These are phyloP conservation scores for Fusarium tanahbumbuense DNA, from an alignment of 2,329 filamentous ascomycete species.

Conservation along the genomic window DNA sequence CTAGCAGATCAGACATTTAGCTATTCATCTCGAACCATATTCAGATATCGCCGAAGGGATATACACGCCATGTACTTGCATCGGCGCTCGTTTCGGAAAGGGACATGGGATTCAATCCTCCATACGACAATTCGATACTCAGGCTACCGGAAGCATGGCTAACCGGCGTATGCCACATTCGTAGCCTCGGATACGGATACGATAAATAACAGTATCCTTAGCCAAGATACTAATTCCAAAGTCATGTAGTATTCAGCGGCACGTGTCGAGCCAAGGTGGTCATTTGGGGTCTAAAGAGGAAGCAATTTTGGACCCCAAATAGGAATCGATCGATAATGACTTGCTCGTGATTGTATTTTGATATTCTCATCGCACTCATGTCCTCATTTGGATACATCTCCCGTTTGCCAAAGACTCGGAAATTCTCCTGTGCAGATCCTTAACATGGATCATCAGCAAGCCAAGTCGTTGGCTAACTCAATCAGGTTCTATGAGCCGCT, in stretches of 20 bases:
- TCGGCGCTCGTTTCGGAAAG: background rate
- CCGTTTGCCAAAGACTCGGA: background rate
- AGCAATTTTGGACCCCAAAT: background rate
- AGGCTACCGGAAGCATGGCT: background rate
- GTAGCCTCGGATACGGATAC: background rate
- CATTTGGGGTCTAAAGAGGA: background rate
- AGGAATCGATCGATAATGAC: background rate
- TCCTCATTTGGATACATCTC: background rate
- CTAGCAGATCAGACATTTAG: background rate
- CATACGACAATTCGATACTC: background rate
- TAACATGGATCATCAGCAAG: background rate
- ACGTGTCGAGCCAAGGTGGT: background rate
- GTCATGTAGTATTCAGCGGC: background rate
- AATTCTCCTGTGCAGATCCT: conserved; percentile 11
- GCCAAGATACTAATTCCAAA: background rate
- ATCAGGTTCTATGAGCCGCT: conserved; percentile 19
- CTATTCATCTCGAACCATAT: background rate
- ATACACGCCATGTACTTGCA: background rate
- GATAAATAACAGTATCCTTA: background rate
- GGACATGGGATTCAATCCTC: background rate
- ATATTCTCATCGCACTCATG: background rate
- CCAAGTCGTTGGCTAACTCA: conserved; percentile 9
- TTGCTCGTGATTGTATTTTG: background rate
- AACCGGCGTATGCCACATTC: background rate
- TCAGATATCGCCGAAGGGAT: background rate